Base-by-base conservation (phyloP, 441 rosid species). In the Gossypium lobatum region DNA sequence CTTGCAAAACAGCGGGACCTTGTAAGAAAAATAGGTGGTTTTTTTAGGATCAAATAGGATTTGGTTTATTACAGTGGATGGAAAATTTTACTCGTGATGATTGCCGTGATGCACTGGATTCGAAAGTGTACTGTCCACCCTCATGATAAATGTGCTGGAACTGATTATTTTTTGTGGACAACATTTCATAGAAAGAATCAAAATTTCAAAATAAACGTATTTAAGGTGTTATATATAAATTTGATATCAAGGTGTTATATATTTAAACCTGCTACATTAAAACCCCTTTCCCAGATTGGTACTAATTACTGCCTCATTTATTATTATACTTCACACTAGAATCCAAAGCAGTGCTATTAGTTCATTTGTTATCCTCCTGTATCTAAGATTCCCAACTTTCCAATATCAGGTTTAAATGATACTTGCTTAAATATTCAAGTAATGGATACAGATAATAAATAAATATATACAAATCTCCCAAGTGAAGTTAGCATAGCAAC, bases 1-100 rank as follows among this genome's bases (percentile, higher is more conserved):
- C 53, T 55, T 34, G 13, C 63, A 70, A 70, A 70, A 37, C 64
- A 70, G 31, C 20, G 64, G 74, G 37, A 21, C 53, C n/a, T 70
- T 13, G 64, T 37, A 20, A 70, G 45, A 70, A 34, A 34, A n/a
- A 46, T 34, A 34, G 20, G 34, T 70, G 73, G 64, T 55, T 37
- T 37, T 7, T 37, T 37, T 1, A 7, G 42, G 10, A 37, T 37
- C 42, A 37, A 37, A 11, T 37, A 11, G 68, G 68, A 39, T 64
- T 64, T 39, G 5, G 69, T 64, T 17, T 64, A 64, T 37, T 64
- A 64, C 28, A 39, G 52, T 64, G 69, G 52, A 64, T 64, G 9
- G 21, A 61, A 61, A 62, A 31, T n/a, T 23, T 25, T 25, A 23
- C 45, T 31, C 66, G 1, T 63, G 39, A 34, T 34, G 8, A 34